A percentile compares a stretch with the other conserved stretches of the same genome.
Evolutionary conservation across 176 grass and related monocot species (phyloP).

Genomic region (Carex myosuroides): DNA sequence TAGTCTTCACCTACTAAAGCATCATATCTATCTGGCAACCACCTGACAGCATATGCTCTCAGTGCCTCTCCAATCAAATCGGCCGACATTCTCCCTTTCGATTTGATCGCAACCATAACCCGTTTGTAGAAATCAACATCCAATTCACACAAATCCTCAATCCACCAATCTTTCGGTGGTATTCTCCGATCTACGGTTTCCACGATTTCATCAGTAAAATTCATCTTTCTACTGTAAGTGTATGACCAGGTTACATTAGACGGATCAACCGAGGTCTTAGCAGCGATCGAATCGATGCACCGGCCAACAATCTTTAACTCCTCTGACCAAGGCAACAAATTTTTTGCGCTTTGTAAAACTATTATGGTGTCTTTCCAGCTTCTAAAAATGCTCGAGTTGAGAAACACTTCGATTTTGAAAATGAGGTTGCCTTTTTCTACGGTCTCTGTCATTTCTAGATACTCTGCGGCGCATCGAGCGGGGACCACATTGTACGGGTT

Average conservation of each 20-base stretch:
- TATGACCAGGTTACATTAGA: conserved; percentile 86
- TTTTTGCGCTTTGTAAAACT: conserved; percentile 75
- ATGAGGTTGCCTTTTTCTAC: conserved; percentile 92
- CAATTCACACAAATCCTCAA: conserved; percentile 87
- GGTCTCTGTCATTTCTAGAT: conserved; percentile 90
- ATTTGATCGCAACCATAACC: conserved; percentile 88
- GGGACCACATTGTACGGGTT: conserved; percentile 84
- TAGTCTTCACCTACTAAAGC: conserved; percentile 79
- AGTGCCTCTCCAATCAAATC: conserved; percentile 83
- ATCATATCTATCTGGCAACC: conserved; percentile 85
- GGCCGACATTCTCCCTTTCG: conserved; percentile 84
- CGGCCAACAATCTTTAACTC: conserved; percentile 76
- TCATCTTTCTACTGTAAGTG: conserved; percentile 55
- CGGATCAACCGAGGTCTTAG: conserved; percentile 83
- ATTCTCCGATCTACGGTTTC: conserved; percentile 36
- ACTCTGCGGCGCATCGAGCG: conserved; percentile 74
- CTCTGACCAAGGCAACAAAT: conserved; percentile 68
- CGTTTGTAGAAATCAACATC: conserved; percentile 96
- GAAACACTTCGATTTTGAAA: conserved; percentile 96
- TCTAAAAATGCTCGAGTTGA: conserved; percentile 75
- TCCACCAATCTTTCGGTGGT: conserved; percentile 86
- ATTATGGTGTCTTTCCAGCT: conserved; percentile 98
- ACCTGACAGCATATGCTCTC: conserved; percentile 77
- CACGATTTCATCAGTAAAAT: conserved; percentile 42
- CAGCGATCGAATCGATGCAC: conserved; percentile 86